A percentile compares a stretch with the other conserved stretches of the same genome.
These are phyloP conservation scores for Skeletonema grethae DNA, from an alignment of 108 stramenopile genomes.

Conservation along the genomic window DNA sequence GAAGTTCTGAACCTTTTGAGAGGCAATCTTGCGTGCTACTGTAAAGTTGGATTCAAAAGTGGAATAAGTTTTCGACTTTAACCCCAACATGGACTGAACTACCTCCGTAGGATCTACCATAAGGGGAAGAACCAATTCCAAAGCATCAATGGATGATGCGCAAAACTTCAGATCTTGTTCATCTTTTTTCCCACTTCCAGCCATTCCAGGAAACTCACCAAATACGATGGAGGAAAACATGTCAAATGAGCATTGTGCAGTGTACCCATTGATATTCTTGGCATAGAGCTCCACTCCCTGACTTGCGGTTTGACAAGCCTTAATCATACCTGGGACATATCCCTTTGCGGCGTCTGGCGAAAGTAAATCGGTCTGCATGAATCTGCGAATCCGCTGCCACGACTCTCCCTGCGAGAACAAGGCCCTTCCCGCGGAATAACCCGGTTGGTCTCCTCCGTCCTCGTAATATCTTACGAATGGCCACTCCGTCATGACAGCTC, in stretches of 20 bases:
- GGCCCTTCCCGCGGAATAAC: not conserved
- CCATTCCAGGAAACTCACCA: conserved; percentile 17
- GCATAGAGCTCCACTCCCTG: conserved; percentile 3
- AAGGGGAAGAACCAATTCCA: too few relatives aligned
- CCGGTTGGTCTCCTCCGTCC: conserved; percentile 2
- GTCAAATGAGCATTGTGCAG: conserved; percentile 25
- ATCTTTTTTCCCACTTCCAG: conserved; percentile 6
- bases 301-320: conserved; percentile 17
- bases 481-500: not conserved
- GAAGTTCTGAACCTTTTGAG: too few relatives aligned
- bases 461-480: not conserved
- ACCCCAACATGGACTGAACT: too few relatives aligned
- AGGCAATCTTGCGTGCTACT: too few relatives aligned
- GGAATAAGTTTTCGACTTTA: too few relatives aligned
- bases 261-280: conserved; percentile 23
- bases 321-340: conserved; percentile 24
- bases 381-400: conserved; percentile 21
- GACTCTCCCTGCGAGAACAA: conserved; percentile 11
- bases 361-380: conserved; percentile 34
- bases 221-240: conserved; percentile 37
- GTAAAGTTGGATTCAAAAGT: too few relatives aligned
- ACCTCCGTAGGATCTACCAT: too few relatives aligned
- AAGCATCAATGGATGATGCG: too few relatives aligned
- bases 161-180: conserved; percentile 13
- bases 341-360: conserved; percentile 18